Conservation (phyloP, 2,329 filamentous ascomycete genomes). For the Diplodia seriata region DNA sequence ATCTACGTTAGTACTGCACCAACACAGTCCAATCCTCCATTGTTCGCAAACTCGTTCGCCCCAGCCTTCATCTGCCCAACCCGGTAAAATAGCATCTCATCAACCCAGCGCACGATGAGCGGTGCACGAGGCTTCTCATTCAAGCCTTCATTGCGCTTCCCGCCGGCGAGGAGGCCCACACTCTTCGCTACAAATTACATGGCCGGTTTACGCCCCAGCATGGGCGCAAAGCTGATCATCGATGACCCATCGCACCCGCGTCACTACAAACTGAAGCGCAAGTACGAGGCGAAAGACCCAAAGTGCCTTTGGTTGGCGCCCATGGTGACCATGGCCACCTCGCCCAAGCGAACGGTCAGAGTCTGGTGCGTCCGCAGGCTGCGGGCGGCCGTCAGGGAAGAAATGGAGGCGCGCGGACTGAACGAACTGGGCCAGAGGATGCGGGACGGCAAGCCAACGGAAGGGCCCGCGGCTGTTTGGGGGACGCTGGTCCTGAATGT, state of each 20-base stretch:
- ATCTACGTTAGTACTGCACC: not conserved
- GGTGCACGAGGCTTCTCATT: not conserved
- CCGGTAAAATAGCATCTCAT: not conserved
- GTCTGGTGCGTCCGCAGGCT: slow-evolving; percentile 44
- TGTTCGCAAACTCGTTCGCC: not conserved
- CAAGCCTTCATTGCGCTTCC: slow-evolving; percentile 8
- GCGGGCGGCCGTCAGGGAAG: slow-evolving; percentile 43
- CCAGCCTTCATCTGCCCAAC: not conserved
- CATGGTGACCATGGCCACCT: slow-evolving; percentile 38
- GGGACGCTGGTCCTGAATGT: slow-evolving; percentile 38
- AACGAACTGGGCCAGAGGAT: slow-evolving; percentile 37
- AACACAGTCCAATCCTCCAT: not conserved
- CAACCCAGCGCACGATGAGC: not conserved
- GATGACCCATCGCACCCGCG: slow-evolving; percentile 9
- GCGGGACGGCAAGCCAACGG: slow-evolving; percentile 14
- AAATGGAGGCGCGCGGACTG: slow-evolving; percentile 42
- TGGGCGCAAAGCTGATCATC: not conserved
- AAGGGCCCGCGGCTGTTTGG: slow-evolving; percentile 30
- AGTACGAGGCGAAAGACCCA: slow-evolving; percentile 31
- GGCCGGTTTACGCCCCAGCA: not conserved
- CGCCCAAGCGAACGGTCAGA: slow-evolving; percentile 44
- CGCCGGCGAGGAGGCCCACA: slow-evolving; percentile 2
- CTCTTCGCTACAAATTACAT: slow-evolving; percentile 1
- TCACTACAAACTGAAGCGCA: not conserved
- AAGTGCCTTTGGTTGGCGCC: slow-evolving; percentile 46